These are phyloP conservation scores for Amanita brunnescens DNA, from an alignment of 768 basidiomycete genomes.

Conservation along the genomic window DNA sequence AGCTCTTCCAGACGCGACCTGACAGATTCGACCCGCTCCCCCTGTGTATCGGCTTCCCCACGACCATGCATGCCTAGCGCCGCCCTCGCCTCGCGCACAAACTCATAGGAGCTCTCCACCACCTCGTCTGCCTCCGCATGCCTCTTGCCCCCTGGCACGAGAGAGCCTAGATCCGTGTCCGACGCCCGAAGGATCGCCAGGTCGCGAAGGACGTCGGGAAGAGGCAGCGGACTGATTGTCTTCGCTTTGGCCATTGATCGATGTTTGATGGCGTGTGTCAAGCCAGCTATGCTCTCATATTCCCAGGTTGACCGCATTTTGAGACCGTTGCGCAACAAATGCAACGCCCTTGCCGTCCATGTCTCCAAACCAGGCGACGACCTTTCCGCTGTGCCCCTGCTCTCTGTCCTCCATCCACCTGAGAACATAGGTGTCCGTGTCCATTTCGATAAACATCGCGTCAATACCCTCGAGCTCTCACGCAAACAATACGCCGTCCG, in stretches of 20 bases:
- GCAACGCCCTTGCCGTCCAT: conserved; percentile 24
- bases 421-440: conserved; percentile 23
- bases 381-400: conserved; percentile 19
- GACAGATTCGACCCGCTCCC: conserved; percentile 45
- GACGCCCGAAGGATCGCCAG: conserved; percentile 63
- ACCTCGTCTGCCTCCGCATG: conserved; percentile 23
- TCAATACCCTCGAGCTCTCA: conserved; percentile 33
- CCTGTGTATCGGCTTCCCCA: conserved; percentile 46
- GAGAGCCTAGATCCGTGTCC: conserved; percentile 26
- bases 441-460: conserved; percentile 23
- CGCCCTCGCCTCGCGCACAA: conserved; percentile 45
- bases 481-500: conserved; percentile 42
- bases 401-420: conserved; percentile 30
- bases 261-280: not conserved
- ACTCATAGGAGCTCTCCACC: conserved; percentile 50
- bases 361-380: conserved; percentile 11
- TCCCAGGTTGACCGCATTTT: conserved; percentile 27
- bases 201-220: conserved; percentile 58
- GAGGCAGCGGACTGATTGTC: conserved; percentile 42
- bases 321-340: conserved; percentile 40
- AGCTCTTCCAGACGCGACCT: conserved; percentile 48
- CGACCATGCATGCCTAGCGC: conserved; percentile 46
- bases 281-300: not conserved
- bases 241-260: conserved; percentile 17
- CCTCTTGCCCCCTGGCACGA: conserved; percentile 14